Evolutionary conservation across 768 basidiomycete species (phyloP).

Genomic region (Mycena capillaripes): DNA sequence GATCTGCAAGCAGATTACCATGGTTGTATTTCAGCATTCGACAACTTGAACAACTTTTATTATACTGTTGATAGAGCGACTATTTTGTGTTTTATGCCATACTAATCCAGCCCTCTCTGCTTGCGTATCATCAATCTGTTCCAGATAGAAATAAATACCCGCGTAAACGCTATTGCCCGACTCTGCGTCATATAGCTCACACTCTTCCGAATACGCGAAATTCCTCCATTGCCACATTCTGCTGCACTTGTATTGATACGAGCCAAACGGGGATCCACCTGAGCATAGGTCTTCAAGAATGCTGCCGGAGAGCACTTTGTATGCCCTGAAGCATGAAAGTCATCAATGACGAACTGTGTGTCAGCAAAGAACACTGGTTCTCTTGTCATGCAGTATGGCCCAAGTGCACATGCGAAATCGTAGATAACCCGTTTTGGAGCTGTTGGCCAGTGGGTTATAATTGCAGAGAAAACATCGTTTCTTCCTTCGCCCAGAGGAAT

Average conservation of each 20-base stretch:
- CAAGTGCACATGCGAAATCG: constrained; percentile 47
- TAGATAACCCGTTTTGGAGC: constrained; percentile 46
- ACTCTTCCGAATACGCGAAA: not conserved
- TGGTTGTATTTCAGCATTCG: too few relatives aligned
- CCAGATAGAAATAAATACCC: not conserved
- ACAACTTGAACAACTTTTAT: too few relatives aligned
- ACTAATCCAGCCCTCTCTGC: too few relatives aligned
- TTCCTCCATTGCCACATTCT: not conserved
- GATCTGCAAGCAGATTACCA: too few relatives aligned
- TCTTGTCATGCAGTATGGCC: constrained; percentile 48
- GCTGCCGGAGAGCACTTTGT: constrained; percentile 44
- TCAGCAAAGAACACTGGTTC: constrained; percentile 46
- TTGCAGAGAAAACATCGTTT: constrained; percentile 56
- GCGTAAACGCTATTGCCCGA: not conserved
- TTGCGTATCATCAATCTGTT: not conserved
- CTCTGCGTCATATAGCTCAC: not conserved
- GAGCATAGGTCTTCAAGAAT: constrained; percentile 43
- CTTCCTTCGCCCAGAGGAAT: constrained; percentile 52
- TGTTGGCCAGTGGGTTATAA: constrained; percentile 48
- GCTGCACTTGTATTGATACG: not conserved
- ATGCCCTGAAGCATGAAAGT: constrained; percentile 47
- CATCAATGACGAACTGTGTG: constrained; percentile 48
- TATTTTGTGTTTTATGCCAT: too few relatives aligned
- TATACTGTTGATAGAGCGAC: too few relatives aligned
- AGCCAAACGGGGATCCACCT: not conserved